Evolutionary conservation across 192 early-diverging fungal species (phyloP).

Genomic region (Coemansia sp.): DNA sequence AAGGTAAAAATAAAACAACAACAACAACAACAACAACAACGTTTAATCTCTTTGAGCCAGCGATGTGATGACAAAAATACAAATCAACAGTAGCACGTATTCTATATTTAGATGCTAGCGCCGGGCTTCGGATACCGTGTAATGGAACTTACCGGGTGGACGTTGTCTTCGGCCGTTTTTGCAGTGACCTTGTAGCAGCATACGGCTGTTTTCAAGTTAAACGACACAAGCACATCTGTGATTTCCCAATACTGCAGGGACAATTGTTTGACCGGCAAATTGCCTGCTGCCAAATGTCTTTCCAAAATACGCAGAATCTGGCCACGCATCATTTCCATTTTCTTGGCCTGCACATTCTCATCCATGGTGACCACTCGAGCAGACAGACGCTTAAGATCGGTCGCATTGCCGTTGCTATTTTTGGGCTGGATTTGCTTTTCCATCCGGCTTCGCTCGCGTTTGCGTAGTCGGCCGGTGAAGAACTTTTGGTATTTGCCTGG

Average conservation of each 20-base stretch:
- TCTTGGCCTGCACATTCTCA: slow-evolving; percentile 23
- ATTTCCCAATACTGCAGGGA: slow-evolving; percentile 55
- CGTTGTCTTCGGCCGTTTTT: slow-evolving; percentile 2
- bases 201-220: slow-evolving; percentile 35
- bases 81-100: too few relatives aligned
- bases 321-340: slow-evolving; percentile 29
- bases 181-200: slow-evolving; percentile 50
- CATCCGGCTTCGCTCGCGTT: slow-evolving; percentile 37
- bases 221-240: slow-evolving; percentile 48
- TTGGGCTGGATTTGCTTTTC: slow-evolving; percentile 26
- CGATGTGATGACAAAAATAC: not conserved
- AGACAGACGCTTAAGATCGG: slow-evolving; percentile 24
- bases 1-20: not conserved
- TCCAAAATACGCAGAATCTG: slow-evolving; percentile 52
- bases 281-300: slow-evolving; percentile 24
- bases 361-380: slow-evolving; percentile 31
- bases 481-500: slow-evolving; percentile 50
- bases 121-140: too few relatives aligned
- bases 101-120: too few relatives aligned
- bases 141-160: slow-evolving; percentile 29
- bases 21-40: not conserved
- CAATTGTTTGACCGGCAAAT: slow-evolving; percentile 43
- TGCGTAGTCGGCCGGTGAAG: slow-evolving; percentile 53
- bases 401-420: not conserved
- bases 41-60: not conserved